Evolutionary conservation across 371 early-diverging fungal species (phyloP).

Genomic region (Rhizopus microsporus): DNA sequence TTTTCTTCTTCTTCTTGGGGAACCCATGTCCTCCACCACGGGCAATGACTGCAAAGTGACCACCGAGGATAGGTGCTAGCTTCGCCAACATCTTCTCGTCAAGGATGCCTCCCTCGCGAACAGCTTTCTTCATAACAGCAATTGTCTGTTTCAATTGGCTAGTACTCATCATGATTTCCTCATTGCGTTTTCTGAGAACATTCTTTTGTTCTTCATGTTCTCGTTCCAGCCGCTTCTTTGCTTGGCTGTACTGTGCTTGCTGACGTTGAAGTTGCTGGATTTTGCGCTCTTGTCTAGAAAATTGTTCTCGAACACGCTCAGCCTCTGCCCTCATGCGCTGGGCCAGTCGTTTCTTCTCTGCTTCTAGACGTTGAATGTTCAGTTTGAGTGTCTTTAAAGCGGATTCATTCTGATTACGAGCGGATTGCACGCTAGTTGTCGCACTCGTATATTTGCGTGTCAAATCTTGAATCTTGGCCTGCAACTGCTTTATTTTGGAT

Average conservation of each 20-base stretch:
- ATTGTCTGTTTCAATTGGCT: slow-evolving; percentile 56
- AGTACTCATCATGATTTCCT: slow-evolving; percentile 58
- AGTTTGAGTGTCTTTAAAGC: slow-evolving; percentile 52
- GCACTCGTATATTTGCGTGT: slow-evolving; percentile 62
- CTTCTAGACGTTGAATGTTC: slow-evolving; percentile 65
- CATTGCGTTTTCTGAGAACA: slow-evolving; percentile 52
- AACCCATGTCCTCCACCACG: slow-evolving; percentile 40
- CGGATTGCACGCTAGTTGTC: slow-evolving; percentile 55
- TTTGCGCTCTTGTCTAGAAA: slow-evolving; percentile 68
- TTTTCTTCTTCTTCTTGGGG: slow-evolving; percentile 21
- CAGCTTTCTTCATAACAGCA: slow-evolving; percentile 49
- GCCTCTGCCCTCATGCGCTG: slow-evolving; percentile 79
- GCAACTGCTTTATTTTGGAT: slow-evolving; percentile 67
- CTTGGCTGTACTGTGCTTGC: slow-evolving; percentile 70
- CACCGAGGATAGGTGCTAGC: slow-evolving; percentile 46
- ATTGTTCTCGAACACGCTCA: slow-evolving; percentile 65
- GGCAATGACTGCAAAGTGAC: slow-evolving; percentile 41
- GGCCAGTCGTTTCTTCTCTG: slow-evolving; percentile 77
- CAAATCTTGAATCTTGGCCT: slow-evolving; percentile 65
- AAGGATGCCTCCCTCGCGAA: slow-evolving; percentile 50
- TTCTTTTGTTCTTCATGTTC: slow-evolving; percentile 69
- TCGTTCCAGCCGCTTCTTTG: slow-evolving; percentile 67
- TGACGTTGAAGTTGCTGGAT: slow-evolving; percentile 75
- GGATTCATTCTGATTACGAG: slow-evolving; percentile 56
- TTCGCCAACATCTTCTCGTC: slow-evolving; percentile 45